Evolutionary conservation across 2,329 filamentous ascomycete genomes (phyloP).

Genomic region (Cytospora leucostoma): DNA sequence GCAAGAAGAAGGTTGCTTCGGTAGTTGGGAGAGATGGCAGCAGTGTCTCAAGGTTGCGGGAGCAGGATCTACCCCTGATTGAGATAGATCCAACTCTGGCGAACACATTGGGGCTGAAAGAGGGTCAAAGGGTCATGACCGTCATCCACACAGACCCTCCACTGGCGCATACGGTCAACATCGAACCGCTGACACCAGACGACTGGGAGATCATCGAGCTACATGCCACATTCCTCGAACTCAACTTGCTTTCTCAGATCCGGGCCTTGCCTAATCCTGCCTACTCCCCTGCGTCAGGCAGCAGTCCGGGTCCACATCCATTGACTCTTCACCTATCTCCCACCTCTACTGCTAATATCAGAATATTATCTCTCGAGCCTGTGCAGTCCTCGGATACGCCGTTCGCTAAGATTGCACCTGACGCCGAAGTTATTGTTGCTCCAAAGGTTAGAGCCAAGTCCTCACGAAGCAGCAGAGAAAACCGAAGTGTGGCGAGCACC

Average conservation of each 20-base stretch:
- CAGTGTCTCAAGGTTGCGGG: slow-evolving; percentile 58
- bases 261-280: slow-evolving; percentile 87
- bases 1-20: slow-evolving; percentile 76
- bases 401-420: slow-evolving; percentile 90
- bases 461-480: slow-evolving; percentile 68
- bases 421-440: slow-evolving; percentile 95
- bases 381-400: slow-evolving; percentile 65
- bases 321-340: slow-evolving; percentile 91
- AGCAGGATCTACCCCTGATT: slow-evolving; percentile 75
- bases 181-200: slow-evolving; percentile 90
- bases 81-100: slow-evolving; percentile 89
- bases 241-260: slow-evolving; percentile 91
- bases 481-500: slow-evolving; percentile 75
- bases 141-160: slow-evolving; percentile 86
- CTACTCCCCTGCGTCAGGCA: slow-evolving; percentile 55
- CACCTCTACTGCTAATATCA: slow-evolving; percentile 91
- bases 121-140: slow-evolving; percentile 75
- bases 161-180: slow-evolving; percentile 89
- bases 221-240: slow-evolving; percentile 91
- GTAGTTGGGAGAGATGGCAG: slow-evolving; percentile 75
- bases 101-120: slow-evolving; percentile 70
- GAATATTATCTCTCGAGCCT: slow-evolving; percentile 80
- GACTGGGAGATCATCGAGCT: slow-evolving; percentile 99
- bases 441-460: slow-evolving; percentile 82
- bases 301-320: slow-evolving; percentile 66